Conservation (phyloP, 257 asterid genomes). For the Solanum tarapatanum region DNA sequence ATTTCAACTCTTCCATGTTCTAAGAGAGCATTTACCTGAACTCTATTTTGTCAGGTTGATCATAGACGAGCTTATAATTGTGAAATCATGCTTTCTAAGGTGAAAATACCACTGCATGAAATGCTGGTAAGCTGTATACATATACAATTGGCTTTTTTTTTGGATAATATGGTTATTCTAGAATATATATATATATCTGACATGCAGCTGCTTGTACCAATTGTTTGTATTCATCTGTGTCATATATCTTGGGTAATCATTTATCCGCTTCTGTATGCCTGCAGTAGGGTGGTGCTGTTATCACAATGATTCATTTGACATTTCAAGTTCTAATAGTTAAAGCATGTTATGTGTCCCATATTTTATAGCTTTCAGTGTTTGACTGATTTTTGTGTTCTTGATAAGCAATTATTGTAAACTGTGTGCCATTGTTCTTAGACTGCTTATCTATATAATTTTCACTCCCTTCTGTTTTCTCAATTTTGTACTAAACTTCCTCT, state of each 20-base stretch:
- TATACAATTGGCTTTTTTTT: neutral
- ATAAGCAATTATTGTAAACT: neutral
- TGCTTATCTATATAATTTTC: neutral
- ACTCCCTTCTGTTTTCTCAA: neutral
- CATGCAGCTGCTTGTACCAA: neutral
- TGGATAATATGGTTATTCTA: neutral
- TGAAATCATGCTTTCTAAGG: constrained; percentile 93
- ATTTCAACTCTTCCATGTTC: neutral
- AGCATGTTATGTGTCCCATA: neutral
- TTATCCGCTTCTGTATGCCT: neutral
- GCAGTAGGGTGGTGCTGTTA: neutral
- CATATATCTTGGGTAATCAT: neutral
- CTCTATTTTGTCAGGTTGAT: constrained; percentile 48
- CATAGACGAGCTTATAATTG: constrained; percentile 93
- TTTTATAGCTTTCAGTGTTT: neutral
- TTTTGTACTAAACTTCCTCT: neutral
- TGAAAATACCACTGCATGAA: constrained; percentile 74
- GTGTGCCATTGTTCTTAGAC: neutral
- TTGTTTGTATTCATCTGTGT: neutral
- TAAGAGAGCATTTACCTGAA: neutral
- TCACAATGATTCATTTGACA: neutral
- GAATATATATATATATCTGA: neutral
- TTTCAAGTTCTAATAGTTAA: neutral
- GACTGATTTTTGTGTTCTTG: neutral
- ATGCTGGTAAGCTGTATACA: constrained; percentile 57